Percentiles rank a stretch among this genome's conserved stretches.
Evolutionary conservation across 2,329 filamentous ascomycete species (phyloP).

Genomic region (Amesomyces nigricolor): DNA sequence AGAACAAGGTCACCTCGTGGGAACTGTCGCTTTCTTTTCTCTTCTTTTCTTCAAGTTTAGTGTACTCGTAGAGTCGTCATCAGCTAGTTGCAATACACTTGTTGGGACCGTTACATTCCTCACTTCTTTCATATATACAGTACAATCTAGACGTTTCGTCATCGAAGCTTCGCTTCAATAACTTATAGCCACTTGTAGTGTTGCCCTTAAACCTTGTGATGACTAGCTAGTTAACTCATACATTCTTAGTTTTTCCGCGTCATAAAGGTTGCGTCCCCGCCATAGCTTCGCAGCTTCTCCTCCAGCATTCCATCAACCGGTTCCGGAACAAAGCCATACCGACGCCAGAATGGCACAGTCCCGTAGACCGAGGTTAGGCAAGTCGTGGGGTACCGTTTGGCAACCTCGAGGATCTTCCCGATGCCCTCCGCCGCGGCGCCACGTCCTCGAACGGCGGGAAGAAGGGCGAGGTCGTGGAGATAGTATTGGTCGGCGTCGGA

Average conservation of each 20-base stretch:
- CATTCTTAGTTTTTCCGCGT: conserved; percentile 7
- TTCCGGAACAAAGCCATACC: conserved; percentile 30
- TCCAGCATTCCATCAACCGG: conserved; percentile 22
- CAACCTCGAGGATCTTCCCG: conserved; percentile 25
- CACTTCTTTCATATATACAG: too few species aligned
- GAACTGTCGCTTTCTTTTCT: too few species aligned
- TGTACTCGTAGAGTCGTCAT: too few species aligned
- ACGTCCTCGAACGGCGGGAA: conserved; percentile 27
- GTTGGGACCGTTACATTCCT: too few species aligned
- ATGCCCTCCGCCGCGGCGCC: conserved; percentile 28
- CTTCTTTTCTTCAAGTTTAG: too few species aligned
- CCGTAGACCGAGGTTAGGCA: conserved; percentile 35
- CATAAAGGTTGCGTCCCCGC: conserved; percentile 31
- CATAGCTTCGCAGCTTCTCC: conserved; percentile 32
- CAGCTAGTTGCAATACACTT: too few species aligned
- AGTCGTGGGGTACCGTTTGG: conserved; percentile 26
- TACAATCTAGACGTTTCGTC: too few species aligned
- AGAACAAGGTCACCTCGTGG: too few species aligned
- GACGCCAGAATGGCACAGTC: conserved; percentile 31
- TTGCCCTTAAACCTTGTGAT: too few species aligned
- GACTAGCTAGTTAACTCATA: background rate
- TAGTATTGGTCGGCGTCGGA: conserved; percentile 33
- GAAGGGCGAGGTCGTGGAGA: conserved; percentile 35
- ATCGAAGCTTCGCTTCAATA: too few species aligned
- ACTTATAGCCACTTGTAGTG: too few species aligned